Evolutionary conservation across 2,329 filamentous ascomycete species (phyloP).

Genomic region (Colletotrichum magnum): DNA sequence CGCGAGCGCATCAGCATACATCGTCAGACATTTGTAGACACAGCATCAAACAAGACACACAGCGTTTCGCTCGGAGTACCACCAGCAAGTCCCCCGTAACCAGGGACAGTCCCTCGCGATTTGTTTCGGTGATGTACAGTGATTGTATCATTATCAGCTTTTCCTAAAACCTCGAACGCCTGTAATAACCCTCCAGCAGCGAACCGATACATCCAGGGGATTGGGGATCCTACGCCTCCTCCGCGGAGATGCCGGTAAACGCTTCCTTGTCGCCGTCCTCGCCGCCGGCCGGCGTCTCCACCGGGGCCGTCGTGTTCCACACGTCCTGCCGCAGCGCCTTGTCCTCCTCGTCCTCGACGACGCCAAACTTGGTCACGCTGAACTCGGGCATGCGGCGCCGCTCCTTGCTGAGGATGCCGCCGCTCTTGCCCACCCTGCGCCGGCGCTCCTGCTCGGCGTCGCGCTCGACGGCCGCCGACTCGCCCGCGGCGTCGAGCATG

Average conservation of each 20-base stretch:
- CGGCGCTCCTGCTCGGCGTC: constrained; percentile 65
- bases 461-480: constrained; percentile 65
- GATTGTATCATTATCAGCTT: constrained; percentile 35
- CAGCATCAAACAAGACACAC: neutral
- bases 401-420: constrained; percentile 43
- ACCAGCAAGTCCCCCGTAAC: neutral
- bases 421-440: constrained; percentile 46
- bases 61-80: neutral
- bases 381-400: constrained; percentile 64
- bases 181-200: constrained; percentile 19
- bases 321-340: constrained; percentile 41
- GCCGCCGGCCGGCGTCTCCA: constrained; percentile 10
- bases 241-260: constrained; percentile 35
- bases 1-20: no score
- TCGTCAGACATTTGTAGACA: no score
- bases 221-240: constrained; percentile 30
- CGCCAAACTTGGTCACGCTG: constrained; percentile 69
- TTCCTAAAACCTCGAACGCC: constrained; percentile 38
- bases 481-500: constrained; percentile 80
- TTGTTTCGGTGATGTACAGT: constrained; percentile 24
- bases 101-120: neutral
- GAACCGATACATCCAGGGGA: constrained; percentile 21
- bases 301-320: constrained; percentile 41
- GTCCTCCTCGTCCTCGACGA: constrained; percentile 62
- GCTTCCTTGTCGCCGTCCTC: constrained; percentile 21